Evolutionary conservation across 2,329 filamentous ascomycete species (phyloP).

Genomic region (Penicillium thymicola): DNA sequence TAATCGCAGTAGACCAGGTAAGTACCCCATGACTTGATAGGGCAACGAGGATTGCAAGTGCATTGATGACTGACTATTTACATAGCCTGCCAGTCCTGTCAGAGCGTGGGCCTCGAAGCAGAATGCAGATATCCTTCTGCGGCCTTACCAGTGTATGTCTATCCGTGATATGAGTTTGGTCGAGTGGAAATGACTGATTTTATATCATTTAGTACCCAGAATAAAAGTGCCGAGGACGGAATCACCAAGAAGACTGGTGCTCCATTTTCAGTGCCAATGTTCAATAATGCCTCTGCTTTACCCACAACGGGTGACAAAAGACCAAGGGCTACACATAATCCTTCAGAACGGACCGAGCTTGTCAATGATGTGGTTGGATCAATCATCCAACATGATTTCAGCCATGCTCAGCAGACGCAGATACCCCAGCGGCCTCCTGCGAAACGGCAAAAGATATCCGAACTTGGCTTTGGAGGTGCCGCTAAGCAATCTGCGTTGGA

Average conservation of each 20-base stretch:
- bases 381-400: not conserved
- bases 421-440: not conserved
- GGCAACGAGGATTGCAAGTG: not conserved
- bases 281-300: not conserved
- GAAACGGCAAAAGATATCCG: not conserved
- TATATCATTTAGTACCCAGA: not conserved
- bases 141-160: not conserved
- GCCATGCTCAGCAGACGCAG: not conserved
- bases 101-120: not conserved
- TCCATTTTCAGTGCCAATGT: not conserved
- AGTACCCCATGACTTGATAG: not conserved
- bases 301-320: not conserved
- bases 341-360: not conserved
- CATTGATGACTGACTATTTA: not conserved
- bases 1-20: not conserved
- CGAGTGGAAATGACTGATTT: not conserved
- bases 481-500: not conserved
- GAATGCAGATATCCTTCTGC: not conserved
- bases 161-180: not conserved
- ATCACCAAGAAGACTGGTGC: not conserved
- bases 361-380: not conserved
- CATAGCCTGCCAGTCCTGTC: not conserved
- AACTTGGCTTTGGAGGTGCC: not conserved
- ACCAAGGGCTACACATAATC: too few relatives aligned
- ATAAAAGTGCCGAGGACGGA: not conserved